Conservation (phyloP, 2,329 filamentous ascomycete genomes). For the Verticillium albo-atrum region DNA sequence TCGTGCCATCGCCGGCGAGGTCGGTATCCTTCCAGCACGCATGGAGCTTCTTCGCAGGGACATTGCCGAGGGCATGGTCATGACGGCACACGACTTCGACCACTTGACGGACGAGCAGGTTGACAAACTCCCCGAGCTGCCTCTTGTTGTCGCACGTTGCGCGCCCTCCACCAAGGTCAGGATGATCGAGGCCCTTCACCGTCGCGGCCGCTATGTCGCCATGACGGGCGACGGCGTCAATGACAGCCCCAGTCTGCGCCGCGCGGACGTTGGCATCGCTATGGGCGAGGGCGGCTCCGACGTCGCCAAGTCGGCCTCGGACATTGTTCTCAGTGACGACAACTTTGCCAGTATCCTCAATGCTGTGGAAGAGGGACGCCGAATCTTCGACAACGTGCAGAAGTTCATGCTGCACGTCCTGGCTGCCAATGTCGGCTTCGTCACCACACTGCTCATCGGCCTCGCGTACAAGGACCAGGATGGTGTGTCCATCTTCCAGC, state of each 20-base stretch:
- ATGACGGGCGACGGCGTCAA: conserved; percentile 72
- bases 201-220: conserved; percentile 56
- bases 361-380: conserved; percentile 58
- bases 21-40: conserved; percentile 51
- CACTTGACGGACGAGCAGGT: conserved; percentile 57
- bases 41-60: conserved; percentile 44
- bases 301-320: conserved; percentile 63
- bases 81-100: conserved; percentile 62
- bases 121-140: conserved; percentile 56
- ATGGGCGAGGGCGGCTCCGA: conserved; percentile 65
- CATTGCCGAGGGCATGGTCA: conserved; percentile 52
- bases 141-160: conserved; percentile 66
- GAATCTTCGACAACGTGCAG: conserved; percentile 68
- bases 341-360: conserved; percentile 49
- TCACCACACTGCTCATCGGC: conserved; percentile 61
- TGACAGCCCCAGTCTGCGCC: conserved; percentile 62
- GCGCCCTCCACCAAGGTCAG: conserved; percentile 67
- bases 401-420: conserved; percentile 66
- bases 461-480: conserved; percentile 62
- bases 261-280: conserved; percentile 64
- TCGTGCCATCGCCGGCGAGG: conserved; percentile 53
- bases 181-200: conserved; percentile 71
- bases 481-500: conserved; percentile 63
- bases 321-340: conserved; percentile 65
- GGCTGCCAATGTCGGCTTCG: conserved; percentile 64